These are phyloP conservation scores for Epichloe typhina DNA, from an alignment of 2,329 filamentous ascomycete species.

Conservation along the genomic window DNA sequence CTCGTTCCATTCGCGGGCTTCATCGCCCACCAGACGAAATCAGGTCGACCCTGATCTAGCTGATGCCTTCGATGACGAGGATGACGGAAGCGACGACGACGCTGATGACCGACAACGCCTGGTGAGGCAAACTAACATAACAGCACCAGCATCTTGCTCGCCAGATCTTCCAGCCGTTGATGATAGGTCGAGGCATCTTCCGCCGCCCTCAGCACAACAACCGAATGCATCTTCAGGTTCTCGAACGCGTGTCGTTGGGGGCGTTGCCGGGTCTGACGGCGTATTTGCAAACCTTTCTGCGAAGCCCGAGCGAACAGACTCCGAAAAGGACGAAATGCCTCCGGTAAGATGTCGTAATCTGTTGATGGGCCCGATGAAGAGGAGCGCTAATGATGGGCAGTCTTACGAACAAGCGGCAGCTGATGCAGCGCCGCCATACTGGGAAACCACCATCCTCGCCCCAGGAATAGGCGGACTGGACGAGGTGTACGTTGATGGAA, in stretches of 20 bases:
- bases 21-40: slow-evolving; percentile 34
- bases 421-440: slow-evolving; percentile 91
- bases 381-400: slow-evolving; percentile 35
- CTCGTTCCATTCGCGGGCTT: slow-evolving; percentile 77
- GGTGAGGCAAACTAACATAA: slow-evolving; percentile 51
- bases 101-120: slow-evolving; percentile 75
- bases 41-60: slow-evolving; percentile 67
- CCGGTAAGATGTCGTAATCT: slow-evolving; percentile 51
- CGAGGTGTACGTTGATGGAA: slow-evolving; percentile 92
- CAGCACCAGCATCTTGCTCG: slow-evolving; percentile 11
- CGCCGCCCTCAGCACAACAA: slow-evolving; percentile 12
- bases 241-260: slow-evolving; percentile 46
- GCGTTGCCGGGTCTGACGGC: slow-evolving; percentile 73
- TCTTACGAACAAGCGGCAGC: slow-evolving; percentile 97
- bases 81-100: slow-evolving; percentile 60
- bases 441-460: slow-evolving; percentile 96
- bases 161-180: background rate
- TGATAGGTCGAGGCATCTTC: background rate
- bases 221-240: slow-evolving; percentile 20
- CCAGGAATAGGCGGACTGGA: slow-evolving; percentile 82
- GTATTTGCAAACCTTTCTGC: slow-evolving; percentile 93
- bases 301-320: slow-evolving; percentile 70
- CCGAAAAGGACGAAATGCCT: slow-evolving; percentile 76
- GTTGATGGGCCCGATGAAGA: background rate
- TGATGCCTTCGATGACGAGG: slow-evolving; percentile 84